phyloP scores from a whole-genome alignment of 176 grass and related monocot genomes.

The Oryza glaberrima region DNA sequence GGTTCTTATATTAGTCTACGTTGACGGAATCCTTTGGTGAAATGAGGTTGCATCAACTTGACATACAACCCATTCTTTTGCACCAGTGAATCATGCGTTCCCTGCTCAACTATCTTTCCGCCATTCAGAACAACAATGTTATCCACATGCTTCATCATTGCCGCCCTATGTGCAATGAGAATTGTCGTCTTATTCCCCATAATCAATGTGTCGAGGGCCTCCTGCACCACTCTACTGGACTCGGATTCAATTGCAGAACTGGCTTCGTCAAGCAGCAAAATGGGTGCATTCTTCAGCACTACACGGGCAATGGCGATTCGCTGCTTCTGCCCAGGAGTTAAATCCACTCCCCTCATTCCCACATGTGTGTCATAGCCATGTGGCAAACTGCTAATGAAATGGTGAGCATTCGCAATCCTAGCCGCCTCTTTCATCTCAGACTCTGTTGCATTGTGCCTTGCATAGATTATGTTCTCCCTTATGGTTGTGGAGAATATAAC shows the following conservation, averaged over 20 bases:
- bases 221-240: conserved; percentile 94
- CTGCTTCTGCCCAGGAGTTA: conserved; percentile 96
- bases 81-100: conserved; percentile 79
- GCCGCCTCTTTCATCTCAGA: conserved; percentile 98
- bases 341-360: conserved; percentile 86
- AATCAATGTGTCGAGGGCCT: conserved; percentile 87
- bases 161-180: conserved; percentile 81
- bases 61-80: conserved; percentile 90
- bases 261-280: conserved; percentile 89
- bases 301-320: conserved; percentile 93
- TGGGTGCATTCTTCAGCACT: conserved; percentile 94
- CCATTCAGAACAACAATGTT: conserved; percentile 90
- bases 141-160: conserved; percentile 99
- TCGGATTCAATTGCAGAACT: conserved; percentile 95
- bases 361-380: conserved; percentile 97
- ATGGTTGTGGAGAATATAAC: conserved; percentile 99
- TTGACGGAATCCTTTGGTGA: conserved; percentile 87
- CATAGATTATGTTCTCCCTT: conserved; percentile 97
- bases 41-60: conserved; percentile 98
- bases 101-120: conserved; percentile 94
- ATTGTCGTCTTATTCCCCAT: conserved; percentile 99
- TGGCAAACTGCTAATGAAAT: conserved; percentile 96
- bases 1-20: conserved; percentile 72
- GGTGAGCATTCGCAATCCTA: conserved; percentile 93
- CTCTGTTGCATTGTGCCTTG: conserved; percentile 91